phyloP scores from a whole-genome alignment of 306 rosid species.

The Sicyos baderoa region DNA sequence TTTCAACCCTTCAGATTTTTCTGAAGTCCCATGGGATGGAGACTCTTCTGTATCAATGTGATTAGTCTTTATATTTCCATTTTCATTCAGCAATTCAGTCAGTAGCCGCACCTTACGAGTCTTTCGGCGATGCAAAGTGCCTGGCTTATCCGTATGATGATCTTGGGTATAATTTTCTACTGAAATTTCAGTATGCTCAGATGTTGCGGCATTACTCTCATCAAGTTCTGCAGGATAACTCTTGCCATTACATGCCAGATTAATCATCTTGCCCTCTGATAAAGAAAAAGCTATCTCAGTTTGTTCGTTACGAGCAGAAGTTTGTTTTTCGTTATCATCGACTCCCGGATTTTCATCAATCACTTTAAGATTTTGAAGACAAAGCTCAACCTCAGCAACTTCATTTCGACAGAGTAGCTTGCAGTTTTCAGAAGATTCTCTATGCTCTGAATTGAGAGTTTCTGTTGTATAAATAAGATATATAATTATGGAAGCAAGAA shows the following conservation, averaged over 20 bases:
- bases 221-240: constrained; percentile 31
- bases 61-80: constrained; percentile 37
- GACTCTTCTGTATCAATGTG: constrained; percentile 27
- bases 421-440: constrained; percentile 1
- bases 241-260: constrained; percentile 23
- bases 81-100: constrained; percentile 62
- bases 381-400: constrained; percentile 35
- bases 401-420: constrained; percentile 41
- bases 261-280: constrained; percentile 12
- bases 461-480: constrained; percentile 28
- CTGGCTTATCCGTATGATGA: constrained; percentile 37
- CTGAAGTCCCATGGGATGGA: constrained; percentile 35
- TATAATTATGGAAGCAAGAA: constrained; percentile 11
- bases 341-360: constrained; percentile 32
- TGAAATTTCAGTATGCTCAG: constrained; percentile 33
- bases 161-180: constrained; percentile 40
- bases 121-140: constrained; percentile 46
- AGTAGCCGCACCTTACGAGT: constrained; percentile 72
- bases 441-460: constrained; percentile 23
- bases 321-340: constrained; percentile 34
- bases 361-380: constrained; percentile 30
- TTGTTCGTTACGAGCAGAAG: constrained; percentile 28
- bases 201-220: constrained; percentile 28
- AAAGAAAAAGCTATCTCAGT: constrained; percentile 26
- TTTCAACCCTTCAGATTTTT: constrained; percentile 35